Conservation (phyloP, 495 filamentous ascomycete genomes). For the Chaetomium fimeti region DNA sequence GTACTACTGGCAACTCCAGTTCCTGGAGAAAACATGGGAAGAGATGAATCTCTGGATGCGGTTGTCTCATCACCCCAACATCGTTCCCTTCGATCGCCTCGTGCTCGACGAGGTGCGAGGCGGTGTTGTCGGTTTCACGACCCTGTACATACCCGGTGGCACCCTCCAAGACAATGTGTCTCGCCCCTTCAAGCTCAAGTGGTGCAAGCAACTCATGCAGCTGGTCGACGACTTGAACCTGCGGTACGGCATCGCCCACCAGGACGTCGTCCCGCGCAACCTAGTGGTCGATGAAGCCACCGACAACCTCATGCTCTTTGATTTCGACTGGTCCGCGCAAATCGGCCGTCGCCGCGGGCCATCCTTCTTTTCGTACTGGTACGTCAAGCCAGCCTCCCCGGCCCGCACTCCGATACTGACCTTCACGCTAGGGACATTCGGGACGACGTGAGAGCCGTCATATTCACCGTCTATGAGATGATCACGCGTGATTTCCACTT, state of each 20-base stretch:
- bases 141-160: not conserved
- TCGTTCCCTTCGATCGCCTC: too few relatives aligned
- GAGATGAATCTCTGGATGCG: too few relatives aligned
- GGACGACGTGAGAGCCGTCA: conserved; percentile 1
- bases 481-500: conserved; percentile 10
- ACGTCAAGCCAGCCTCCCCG: not conserved
- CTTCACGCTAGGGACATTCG: not conserved
- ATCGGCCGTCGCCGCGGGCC: not conserved
- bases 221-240: conserved; percentile 19
- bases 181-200: conserved; percentile 19
- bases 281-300: conserved; percentile 17
- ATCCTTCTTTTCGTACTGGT: not conserved
- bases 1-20: too few relatives aligned
- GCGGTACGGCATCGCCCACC: conserved; percentile 17
- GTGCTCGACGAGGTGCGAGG: too few relatives aligned
- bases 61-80: too few relatives aligned
- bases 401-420: not conserved
- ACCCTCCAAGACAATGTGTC: conserved; percentile 1
- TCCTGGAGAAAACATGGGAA: too few relatives aligned
- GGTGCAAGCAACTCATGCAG: conserved; percentile 15
- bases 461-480: not conserved
- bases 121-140: too few relatives aligned
- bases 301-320: conserved; percentile 16
- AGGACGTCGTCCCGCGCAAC: conserved; percentile 14
- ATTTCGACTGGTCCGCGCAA: not conserved